Base-by-base conservation (phyloP, 108 stramenopile genomes). In the Discostella pseudostelligera region DNA sequence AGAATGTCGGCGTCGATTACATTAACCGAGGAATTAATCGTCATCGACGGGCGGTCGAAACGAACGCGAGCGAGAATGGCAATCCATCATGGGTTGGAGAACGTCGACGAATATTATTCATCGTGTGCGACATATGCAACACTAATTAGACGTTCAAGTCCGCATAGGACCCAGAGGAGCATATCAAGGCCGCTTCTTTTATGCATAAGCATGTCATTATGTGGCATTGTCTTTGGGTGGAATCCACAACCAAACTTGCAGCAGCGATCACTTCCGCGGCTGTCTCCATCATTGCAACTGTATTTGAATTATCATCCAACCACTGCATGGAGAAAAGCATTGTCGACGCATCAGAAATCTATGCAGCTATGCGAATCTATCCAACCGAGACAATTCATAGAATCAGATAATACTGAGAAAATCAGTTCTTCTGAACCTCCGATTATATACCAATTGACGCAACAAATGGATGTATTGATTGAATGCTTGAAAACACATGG, bases 381-480 rank as follows among this genome's bases (percentile, higher is more conserved):
- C n/a, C 42, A 43, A 43, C 37, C 37, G 37, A 39, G 37, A 5
- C 42, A 43, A 16, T 43, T n/a, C 12, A 2, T 8, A 11, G 42
- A 3, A 43, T 43, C 42, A 43, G 12, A 8, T 12, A 43, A 43
- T 43, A 8, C 42, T 43, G 42, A 43, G n/a, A 4, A 43, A 43
- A 8, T 12, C 12, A 43, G 2, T n/a, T 43, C 42, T 7, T n/a
- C 42, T 2, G 42, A 59, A 14, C 62, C 48, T 50, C 48, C 50
- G 9, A 48, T 64, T 5, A 64, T 51, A 13, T 13, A 32, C 19
- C 20, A 24, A 48, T 29, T 64, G 16, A 64, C 20, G 16, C 21
- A 39, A 46, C 62, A 64, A 39, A 50, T 50, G 13, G 46, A 64
- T 17, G 10, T 39, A 36, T 11, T 64, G 24, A 49, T 8, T 8